Evolutionary conservation across 129 eudicot genomes (phyloP), one percentile per base, ranked within the genome.

Genomic region (Centaurea solstitialis): DNA sequence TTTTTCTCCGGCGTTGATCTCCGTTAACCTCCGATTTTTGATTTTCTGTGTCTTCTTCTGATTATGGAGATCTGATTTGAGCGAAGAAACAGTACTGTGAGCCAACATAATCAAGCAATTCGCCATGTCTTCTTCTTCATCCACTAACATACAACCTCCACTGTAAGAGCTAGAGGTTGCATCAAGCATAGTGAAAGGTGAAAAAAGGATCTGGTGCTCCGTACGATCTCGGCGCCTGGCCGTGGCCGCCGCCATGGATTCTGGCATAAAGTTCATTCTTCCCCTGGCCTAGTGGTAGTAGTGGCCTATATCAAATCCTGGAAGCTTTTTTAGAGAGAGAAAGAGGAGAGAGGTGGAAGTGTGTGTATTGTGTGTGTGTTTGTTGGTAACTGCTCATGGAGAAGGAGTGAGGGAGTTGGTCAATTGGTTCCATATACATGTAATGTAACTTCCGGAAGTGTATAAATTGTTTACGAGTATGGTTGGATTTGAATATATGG

Each of bases 101-200:
- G 89, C 85, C 4, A 86, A 68, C 80, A 86, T 76, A 50, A 86
- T 81, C 69, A 86, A 77, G 83, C 83, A 86, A 70, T 81, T 86
- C 0, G 86, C 89, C 89, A 86, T 86, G 83, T 84, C 87, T 83
- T 72, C 86, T 61, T 84, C 84, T 7, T 87, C 93, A 15, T 86
- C 87, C 0, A 88, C 73, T 12, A 26, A 38, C 22, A 76, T 77
- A 20, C 67, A 65, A 24, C 45, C 77, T 17, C 69, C 84, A 26
- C 53, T 61, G 7, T 13, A 65, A 10, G 79, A 74, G 79, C 83
- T 87, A 57, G 87, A 83, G 39, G 74, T 85, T 77, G 68, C 38
- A 1, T 23, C 64, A 28, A 47, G 53, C 64, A 67, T 35, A 4
- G 80, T 66, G 8, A 59, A 26, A 38, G 88, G 43, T 8, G 87